Evolutionary conservation across 768 basidiomycete species (phyloP).

Genomic region (Naematelia encephala): DNA sequence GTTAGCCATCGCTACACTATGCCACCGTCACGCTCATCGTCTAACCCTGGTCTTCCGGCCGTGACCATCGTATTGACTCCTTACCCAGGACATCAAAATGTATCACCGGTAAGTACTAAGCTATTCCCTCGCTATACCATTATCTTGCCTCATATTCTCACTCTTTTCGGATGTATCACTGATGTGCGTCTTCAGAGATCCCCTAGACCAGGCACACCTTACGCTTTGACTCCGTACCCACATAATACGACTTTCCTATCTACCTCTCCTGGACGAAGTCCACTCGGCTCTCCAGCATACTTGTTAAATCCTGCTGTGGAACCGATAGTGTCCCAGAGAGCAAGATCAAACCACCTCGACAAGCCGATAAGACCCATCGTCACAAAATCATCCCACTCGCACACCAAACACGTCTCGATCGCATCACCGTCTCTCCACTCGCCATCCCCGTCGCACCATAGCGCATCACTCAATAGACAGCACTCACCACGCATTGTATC

Average conservation of each 20-base stretch:
- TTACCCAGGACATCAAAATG: not conserved
- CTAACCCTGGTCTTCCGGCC: not conserved
- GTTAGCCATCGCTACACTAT: not conserved
- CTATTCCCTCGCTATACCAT: too few relatives aligned
- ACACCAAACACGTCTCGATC: not conserved
- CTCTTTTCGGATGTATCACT: too few relatives aligned
- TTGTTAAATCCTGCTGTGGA: not conserved
- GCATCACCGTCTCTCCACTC: not conserved
- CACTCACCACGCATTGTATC: not conserved
- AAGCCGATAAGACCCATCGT: not conserved
- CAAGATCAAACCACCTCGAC: not conserved
- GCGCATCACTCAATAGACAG: not conserved
- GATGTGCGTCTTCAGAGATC: not conserved
- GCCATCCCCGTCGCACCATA: not conserved
- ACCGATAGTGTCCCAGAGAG: not conserved
- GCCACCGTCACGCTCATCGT: not conserved
- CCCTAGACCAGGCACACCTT: not conserved
- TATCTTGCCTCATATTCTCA: too few relatives aligned
- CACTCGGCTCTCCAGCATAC: not conserved
- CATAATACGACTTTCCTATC: not conserved
- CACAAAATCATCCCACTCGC: slow-evolving; percentile 1
- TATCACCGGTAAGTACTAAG: not conserved
- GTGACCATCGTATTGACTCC: not conserved
- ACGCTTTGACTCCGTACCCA: not conserved
- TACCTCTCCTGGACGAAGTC: not conserved